phyloP scores from a whole-genome alignment of 371 early-diverging fungal species.

The Rhizopus stolonifer region DNA sequence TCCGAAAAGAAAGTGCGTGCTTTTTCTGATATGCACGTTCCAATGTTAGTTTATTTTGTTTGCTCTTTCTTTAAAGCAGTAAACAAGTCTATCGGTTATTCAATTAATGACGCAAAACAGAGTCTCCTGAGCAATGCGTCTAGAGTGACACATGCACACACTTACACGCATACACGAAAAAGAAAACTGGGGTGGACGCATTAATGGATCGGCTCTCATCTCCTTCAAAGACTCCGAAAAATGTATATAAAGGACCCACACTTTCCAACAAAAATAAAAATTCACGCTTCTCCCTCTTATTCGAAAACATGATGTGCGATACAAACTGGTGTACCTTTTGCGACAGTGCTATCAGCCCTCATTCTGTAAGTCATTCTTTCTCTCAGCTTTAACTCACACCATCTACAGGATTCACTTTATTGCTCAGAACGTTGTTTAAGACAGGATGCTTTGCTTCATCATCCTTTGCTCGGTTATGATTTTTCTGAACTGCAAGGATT shows the following conservation, averaged over 20 bases:
- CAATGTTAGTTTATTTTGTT: not conserved
- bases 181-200: not conserved
- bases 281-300: too few species aligned
- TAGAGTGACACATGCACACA: too few species aligned
- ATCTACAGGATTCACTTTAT: slow-evolving; percentile 27
- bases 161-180: not conserved
- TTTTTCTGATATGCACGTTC: not conserved
- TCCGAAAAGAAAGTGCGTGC: slow-evolving; percentile 1
- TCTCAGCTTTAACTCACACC: too few species aligned
- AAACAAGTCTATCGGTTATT: not conserved
- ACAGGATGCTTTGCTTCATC: slow-evolving; percentile 28
- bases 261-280: too few species aligned
- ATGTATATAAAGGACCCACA: not conserved
- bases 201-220: not conserved
- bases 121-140: too few species aligned
- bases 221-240: slow-evolving; percentile 1
- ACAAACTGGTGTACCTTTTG: slow-evolving; percentile 34
- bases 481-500: slow-evolving; percentile 32
- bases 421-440: slow-evolving; percentile 32
- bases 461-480: slow-evolving; percentile 35
- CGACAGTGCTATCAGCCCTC: slow-evolving; percentile 27
- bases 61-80: not conserved
- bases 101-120: slow-evolving; percentile 2
- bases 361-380: slow-evolving; percentile 11
- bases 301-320: slow-evolving; percentile 28